Evolutionary conservation across 345 rosid species (phyloP).

Genomic region (Dipteronia dyeriana): DNA sequence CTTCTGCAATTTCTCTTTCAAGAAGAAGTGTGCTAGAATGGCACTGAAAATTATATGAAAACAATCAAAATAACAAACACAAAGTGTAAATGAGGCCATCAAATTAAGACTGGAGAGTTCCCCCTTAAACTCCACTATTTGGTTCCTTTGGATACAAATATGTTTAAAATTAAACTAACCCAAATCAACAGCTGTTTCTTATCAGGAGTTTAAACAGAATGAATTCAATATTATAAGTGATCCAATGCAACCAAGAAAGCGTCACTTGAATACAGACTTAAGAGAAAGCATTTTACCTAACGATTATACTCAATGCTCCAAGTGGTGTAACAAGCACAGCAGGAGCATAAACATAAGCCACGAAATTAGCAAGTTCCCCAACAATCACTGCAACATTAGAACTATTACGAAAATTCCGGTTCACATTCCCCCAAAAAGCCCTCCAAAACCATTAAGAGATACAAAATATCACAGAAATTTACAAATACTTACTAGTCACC

Average conservation of each 20-base stretch:
- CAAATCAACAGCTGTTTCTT: not conserved
- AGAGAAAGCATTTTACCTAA: constrained; percentile 41
- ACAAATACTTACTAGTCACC: constrained; percentile 66
- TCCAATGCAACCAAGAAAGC: not conserved
- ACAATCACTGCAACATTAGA: constrained; percentile 53
- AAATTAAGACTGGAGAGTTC: not conserved
- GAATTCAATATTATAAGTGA: not conserved
- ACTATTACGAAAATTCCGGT: not conserved
- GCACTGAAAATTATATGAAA: constrained; percentile 42
- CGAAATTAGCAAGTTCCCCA: constrained; percentile 73
- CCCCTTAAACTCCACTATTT: not conserved
- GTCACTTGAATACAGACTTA: not conserved
- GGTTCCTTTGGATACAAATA: not conserved
- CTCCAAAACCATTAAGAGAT: not conserved
- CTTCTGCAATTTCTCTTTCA: constrained; percentile 65
- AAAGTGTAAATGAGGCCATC: not conserved
- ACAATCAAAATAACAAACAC: not conserved
- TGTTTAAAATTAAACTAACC: not conserved
- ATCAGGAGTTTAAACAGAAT: not conserved
- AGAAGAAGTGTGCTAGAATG: constrained; percentile 66
- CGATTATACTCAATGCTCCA: constrained; percentile 77
- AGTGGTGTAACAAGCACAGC: constrained; percentile 82
- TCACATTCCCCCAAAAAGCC: not conserved
- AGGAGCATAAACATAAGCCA: constrained; percentile 72
- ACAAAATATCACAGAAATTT: not conserved